Conservation (phyloP, 2,329 filamentous ascomycete genomes). For the Esteya vermicola region DNA sequence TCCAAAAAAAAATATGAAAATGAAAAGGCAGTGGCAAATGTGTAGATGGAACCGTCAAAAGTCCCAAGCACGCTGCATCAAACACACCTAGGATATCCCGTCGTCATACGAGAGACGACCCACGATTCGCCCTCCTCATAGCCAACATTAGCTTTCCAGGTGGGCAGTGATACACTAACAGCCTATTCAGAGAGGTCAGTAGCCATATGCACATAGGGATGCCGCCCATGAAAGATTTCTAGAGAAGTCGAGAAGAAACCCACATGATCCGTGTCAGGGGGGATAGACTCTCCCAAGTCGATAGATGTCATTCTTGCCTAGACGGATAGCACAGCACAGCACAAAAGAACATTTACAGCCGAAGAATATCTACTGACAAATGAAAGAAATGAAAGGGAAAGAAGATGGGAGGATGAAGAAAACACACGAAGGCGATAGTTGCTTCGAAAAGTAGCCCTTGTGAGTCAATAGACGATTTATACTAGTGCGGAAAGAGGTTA, state of each 20-base stretch:
- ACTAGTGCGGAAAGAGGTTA: no score
- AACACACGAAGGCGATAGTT: not conserved
- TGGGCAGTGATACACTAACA: conserved; percentile 88
- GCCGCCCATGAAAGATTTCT: no score
- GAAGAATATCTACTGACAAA: no score
- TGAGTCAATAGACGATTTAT: no score
- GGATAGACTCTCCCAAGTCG: conserved; percentile 56
- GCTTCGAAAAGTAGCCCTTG: not conserved
- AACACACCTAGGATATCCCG: conserved; percentile 68
- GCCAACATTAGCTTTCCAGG: conserved; percentile 79
- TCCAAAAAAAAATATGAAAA: no score
- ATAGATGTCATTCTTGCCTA: conserved; percentile 2
- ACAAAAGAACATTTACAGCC: no score
- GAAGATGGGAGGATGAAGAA: not conserved
- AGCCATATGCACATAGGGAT: no score
- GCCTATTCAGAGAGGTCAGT: conserved; percentile 39
- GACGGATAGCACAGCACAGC: not conserved
- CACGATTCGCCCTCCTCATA: conserved; percentile 88
- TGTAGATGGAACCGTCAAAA: no score
- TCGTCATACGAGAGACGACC: conserved; percentile 74
- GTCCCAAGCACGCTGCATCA: no score
- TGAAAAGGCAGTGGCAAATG: no score
- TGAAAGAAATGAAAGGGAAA: not conserved
- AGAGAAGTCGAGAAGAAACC: conserved; percentile 19
- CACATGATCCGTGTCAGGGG: conserved; percentile 66